Base-by-base conservation (phyloP, 768 basidiomycete species). In the Tephrocybe sp. region DNA sequence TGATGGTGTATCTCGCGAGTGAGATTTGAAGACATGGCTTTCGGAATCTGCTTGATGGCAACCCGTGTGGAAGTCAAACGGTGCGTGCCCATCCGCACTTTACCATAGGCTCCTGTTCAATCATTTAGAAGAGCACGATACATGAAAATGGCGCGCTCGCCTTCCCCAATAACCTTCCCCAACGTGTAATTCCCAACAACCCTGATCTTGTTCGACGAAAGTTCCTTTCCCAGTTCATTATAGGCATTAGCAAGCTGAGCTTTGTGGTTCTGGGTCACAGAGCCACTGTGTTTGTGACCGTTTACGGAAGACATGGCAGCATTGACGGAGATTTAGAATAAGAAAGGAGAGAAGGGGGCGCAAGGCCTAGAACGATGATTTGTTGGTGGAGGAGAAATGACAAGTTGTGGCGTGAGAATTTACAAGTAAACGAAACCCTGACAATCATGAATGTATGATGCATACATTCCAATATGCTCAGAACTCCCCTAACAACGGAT, bases 1-100 rank as follows among this genome's bases (percentile, higher is more conserved):
- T 99, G 96, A 63, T 99, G 97, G 64, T 99, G 96, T 49, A 99
- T 97, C 73, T 99, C 96, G 57, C 96, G 84, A 23, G 97, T 99
- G 34, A 99, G 79, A 15, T 89, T 81, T 5, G 94, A 81, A 26
- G 95, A 92, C 77, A 93, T 83, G 51, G 86, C 83, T 69, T 98
- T 98, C 32, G 96, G 93, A 57, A 98, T 96, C 70, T 98, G 95
- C 73, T 99, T 99, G 74, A 99, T 88, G 49, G 96, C 96, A 59
- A 96, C 95, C 46, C 93, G 84, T 39, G 87, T 87, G 6, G 88
- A 89, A 2, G 95, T 94, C 41, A 98, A 77, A 52, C 95, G 88
- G 67, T 99, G 94, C 0, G 89, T 93, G 47, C 94, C 97, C 65
- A 99, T 77, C 45, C 94, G 85, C 25, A 98, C 96, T 65, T 93